phyloP scores from a whole-genome alignment of 2,329 filamentous ascomycete species.

The Diaporthe destruens region DNA sequence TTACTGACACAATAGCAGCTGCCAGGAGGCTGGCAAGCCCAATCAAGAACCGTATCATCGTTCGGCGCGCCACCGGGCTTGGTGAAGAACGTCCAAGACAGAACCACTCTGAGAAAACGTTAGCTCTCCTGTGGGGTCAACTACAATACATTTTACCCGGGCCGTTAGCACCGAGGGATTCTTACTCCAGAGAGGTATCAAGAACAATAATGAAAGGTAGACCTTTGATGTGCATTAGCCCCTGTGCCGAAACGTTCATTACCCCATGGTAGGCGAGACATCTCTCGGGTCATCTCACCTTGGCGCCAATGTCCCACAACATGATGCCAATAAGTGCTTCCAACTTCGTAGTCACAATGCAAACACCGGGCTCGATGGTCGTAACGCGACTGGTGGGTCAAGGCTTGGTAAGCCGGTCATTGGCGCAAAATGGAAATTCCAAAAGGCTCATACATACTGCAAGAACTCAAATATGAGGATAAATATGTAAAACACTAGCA shows the following conservation, averaged over 20 bases:
- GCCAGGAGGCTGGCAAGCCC: slow-evolving; percentile 4
- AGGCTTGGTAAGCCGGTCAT: not conserved
- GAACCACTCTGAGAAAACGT: not conserved
- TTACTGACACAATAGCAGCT: slow-evolving; percentile 22
- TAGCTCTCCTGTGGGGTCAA: not conserved
- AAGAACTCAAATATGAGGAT: slow-evolving; percentile 24
- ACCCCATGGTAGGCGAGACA: not conserved
- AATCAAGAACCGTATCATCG: not conserved
- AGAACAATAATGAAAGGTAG: not conserved
- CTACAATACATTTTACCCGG: not conserved
- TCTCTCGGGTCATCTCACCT: not conserved
- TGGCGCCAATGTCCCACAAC: slow-evolving; percentile 19
- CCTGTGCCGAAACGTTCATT: not conserved
- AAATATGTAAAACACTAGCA: slow-evolving; percentile 1
- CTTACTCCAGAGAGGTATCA: not conserved
- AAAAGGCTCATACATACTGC: not conserved
- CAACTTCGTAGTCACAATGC: slow-evolving; percentile 12
- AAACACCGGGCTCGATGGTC: slow-evolving; percentile 15
- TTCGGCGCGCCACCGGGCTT: not conserved
- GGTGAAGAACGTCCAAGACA: not conserved
- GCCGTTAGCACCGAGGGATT: not conserved
- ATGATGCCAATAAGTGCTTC: slow-evolving; percentile 19
- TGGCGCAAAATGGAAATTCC: not conserved
- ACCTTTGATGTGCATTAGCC: not conserved
- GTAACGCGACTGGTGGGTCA: slow-evolving; percentile 5